Evolutionary conservation across 2,329 filamentous ascomycete genomes (phyloP).

Genomic region (Peltaster fructicola): DNA sequence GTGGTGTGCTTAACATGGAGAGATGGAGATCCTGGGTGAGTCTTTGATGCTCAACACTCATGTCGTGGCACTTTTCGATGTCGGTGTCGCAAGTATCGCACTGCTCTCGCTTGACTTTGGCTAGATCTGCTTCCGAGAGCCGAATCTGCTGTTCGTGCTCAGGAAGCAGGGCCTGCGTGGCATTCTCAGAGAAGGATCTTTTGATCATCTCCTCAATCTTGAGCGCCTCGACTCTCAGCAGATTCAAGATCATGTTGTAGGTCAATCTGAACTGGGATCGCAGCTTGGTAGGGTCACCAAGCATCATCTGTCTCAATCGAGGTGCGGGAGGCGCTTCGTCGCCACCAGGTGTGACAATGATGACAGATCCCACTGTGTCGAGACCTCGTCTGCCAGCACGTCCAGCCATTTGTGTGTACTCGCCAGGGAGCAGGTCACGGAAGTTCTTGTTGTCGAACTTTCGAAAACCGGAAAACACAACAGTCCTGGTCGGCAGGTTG

Average conservation of each 20-base stretch:
- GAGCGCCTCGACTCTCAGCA: slow-evolving; percentile 82
- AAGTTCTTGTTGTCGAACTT: slow-evolving; percentile 92
- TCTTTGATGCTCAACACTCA: slow-evolving; percentile 60
- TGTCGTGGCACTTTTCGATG: slow-evolving; percentile 64
- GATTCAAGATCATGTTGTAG: slow-evolving; percentile 98
- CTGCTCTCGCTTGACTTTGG: slow-evolving; percentile 70
- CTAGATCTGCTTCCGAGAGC: slow-evolving; percentile 76
- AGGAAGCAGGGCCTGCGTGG: slow-evolving; percentile 80
- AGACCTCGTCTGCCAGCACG: slow-evolving; percentile 83
- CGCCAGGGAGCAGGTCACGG: slow-evolving; percentile 76
- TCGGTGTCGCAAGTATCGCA: slow-evolving; percentile 68
- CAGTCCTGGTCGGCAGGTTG: slow-evolving; percentile 85
- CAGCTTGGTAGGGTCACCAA: slow-evolving; percentile 87
- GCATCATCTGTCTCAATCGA: slow-evolving; percentile 79
- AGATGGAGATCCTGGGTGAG: slow-evolving; percentile 69
- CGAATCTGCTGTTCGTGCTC: slow-evolving; percentile 94
- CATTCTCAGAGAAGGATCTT: slow-evolving; percentile 95
- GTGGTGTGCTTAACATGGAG: slow-evolving; percentile 57
- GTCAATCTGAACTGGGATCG: slow-evolving; percentile 91
- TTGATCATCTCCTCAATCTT: slow-evolving; percentile 99
- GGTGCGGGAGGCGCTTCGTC: slow-evolving; percentile 78
- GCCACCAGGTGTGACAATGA: slow-evolving; percentile 65
- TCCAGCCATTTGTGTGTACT: slow-evolving; percentile 98
- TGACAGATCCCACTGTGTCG: slow-evolving; percentile 82
- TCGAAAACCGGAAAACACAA: slow-evolving; percentile 91